Evolutionary conservation across 306 rosid species (phyloP).

Genomic region (Spatholobus suberectus): DNA sequence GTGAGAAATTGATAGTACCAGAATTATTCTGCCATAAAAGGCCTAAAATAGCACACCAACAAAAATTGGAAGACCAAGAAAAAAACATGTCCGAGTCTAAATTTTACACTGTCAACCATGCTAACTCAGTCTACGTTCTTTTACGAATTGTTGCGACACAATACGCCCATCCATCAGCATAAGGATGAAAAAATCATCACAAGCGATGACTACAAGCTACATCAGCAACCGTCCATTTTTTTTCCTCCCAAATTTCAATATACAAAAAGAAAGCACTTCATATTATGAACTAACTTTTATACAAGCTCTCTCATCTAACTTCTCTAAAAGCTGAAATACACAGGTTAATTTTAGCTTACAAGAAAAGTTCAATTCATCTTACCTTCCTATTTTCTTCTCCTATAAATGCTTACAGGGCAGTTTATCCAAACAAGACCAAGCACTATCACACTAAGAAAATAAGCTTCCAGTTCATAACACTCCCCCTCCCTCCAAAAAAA

Average conservation of each 20-base stretch:
- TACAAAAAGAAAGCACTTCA: neutral
- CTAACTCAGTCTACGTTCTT: too few relatives aligned
- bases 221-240: neutral
- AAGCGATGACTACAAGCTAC: neutral
- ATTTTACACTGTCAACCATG: too few relatives aligned
- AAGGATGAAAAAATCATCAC: neutral
- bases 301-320: neutral
- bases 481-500: neutral
- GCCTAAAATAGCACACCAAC: neutral
- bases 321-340: neutral
- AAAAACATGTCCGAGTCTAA: too few relatives aligned
- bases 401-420: neutral
- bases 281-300: neutral
- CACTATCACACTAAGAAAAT: neutral
- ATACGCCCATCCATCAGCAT: constrained; percentile 6
- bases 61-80: neutral
- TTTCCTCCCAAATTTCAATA: neutral
- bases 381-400: neutral
- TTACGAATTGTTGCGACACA: neutral
- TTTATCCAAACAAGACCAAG: neutral
- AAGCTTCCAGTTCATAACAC: neutral
- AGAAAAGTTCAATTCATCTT: neutral
- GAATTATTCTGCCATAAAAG: neutral
- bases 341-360: neutral
- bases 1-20: neutral